These are phyloP conservation scores for Agaricus subrufescens DNA, from an alignment of 768 basidiomycete species.

Conservation along the genomic window DNA sequence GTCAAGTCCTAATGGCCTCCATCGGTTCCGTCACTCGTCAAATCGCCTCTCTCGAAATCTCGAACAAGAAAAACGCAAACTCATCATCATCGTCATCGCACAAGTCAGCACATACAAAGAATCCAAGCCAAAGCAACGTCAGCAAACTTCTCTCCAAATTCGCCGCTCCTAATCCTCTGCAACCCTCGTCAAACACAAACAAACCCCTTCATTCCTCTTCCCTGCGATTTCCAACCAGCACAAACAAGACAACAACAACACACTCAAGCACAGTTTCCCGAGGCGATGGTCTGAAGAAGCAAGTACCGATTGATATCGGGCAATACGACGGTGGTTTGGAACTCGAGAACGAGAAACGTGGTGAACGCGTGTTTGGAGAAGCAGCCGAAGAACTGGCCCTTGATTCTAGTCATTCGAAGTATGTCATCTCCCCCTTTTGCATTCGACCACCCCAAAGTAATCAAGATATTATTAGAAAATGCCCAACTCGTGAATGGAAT, in stretches of 20 bases:
- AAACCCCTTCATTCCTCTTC: constrained; percentile 38
- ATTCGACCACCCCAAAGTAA: neutral
- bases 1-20: constrained; percentile 26
- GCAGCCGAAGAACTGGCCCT: constrained; percentile 79
- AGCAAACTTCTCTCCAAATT: constrained; percentile 73
- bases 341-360: constrained; percentile 75
- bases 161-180: constrained; percentile 57
- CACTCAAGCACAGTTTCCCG: constrained; percentile 13
- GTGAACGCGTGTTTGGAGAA: constrained; percentile 70
- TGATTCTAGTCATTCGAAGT: constrained; percentile 76
- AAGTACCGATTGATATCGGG: constrained; percentile 67
- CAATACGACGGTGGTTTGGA: constrained; percentile 97
- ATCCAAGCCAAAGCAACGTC: constrained; percentile 55
- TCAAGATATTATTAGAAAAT: constrained; percentile 33
- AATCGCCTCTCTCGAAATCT: constrained; percentile 65
- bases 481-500: constrained; percentile 81
- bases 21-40: constrained; percentile 64
- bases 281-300: constrained; percentile 19
- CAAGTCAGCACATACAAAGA: constrained; percentile 41
- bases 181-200: constrained; percentile 17
- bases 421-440: constrained; percentile 17
- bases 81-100: constrained; percentile 24
- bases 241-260: constrained; percentile 10
- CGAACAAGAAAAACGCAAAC: constrained; percentile 39
- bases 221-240: constrained; percentile 32